Evolutionary conservation across 768 basidiomycete species (phyloP), one percentile per base, ranked within the genome.

Genomic region (Daedaleopsis nitida): DNA sequence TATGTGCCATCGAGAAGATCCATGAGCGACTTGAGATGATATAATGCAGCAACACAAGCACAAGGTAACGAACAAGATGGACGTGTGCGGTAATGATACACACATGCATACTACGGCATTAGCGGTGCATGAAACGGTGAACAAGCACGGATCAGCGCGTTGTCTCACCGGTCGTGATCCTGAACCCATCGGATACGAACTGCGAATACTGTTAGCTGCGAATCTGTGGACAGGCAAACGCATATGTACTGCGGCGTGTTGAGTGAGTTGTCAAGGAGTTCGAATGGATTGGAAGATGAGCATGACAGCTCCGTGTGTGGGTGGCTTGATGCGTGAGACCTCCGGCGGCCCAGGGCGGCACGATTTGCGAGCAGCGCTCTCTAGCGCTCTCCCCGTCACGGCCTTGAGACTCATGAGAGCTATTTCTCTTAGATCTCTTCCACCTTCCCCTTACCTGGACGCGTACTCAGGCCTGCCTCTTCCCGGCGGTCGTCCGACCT

Each of bases 281-380:
- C 51, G 34, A 48, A 42, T 51, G 59, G 50, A 52, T 14, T 51
- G 56, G 35, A 56, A 34, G 45, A 35, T 54, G 60, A 23, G 55
- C 23, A 62, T 62, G 60, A 49, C 55, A 62, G 57, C 38, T 43
- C 16, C 2, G 21, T 49, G 19, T 27, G 39, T 17, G 39, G 11
- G 39, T 42, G 23, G 52, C 39, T 45, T 55, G 57, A 58, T 35
- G 61, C 61, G 57, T 57, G 57, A 56, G 62, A 63, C 58, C n/a
- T 39, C 12, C 37, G 23, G n/a, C 19, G 21, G 10, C 17, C 27
- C 49, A 58, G 19, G 37, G 21, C 39, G 58, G 48, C 58, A 27
- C 47, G 55, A 56, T 59, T 59, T 34, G 44, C 43, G 54, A 55
- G 24, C 43, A 38, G 35, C 53, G 56, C 39, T 42, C 13, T 32